phyloP scores from a whole-genome alignment of 2,329 filamentous ascomycete genomes.

The Talaromyces sp. region DNA sequence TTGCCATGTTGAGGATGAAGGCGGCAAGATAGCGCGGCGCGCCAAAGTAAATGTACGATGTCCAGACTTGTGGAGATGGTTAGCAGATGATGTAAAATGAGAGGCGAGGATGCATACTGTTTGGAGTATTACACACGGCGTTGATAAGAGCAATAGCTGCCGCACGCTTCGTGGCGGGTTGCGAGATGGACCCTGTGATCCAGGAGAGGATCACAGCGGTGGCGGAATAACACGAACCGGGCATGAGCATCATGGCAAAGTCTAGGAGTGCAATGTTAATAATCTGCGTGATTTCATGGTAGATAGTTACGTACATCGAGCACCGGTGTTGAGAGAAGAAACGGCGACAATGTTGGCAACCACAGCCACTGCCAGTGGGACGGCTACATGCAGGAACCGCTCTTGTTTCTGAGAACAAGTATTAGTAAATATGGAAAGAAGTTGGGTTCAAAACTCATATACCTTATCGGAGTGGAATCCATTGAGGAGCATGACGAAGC shows the following conservation, averaged over 20 bases:
- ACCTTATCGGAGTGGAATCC: conserved; percentile 26
- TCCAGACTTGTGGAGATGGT: conserved; percentile 16
- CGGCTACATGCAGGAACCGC: conserved; percentile 23
- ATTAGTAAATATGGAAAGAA: background rate
- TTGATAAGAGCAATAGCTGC: conserved; percentile 17
- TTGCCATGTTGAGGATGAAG: conserved; percentile 19
- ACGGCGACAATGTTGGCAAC: conserved; percentile 28
- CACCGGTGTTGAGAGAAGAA: conserved; percentile 22
- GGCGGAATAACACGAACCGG: conserved; percentile 14
- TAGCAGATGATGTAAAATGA: background rate
- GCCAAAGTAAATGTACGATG: conserved; percentile 20
- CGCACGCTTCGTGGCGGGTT: conserved; percentile 15
- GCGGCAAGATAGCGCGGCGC: conserved; percentile 20
- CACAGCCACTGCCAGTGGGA: conserved; percentile 22
- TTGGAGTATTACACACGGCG: conserved; percentile 15
- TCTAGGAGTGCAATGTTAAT: conserved; percentile 12
- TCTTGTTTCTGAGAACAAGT: conserved; percentile 17
- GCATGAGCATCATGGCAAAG: conserved; percentile 29
- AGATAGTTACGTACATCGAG: conserved; percentile 16
- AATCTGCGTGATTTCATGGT: background rate
- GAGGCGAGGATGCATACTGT: conserved; percentile 9
- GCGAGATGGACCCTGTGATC: conserved; percentile 12
- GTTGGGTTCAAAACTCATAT: background rate
- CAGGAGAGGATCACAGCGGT: conserved; percentile 15
- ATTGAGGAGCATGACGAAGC: conserved; percentile 27